phyloP scores from a whole-genome alignment of 345 rosid genomes.

The Cardamine chenopodiifolia region DNA sequence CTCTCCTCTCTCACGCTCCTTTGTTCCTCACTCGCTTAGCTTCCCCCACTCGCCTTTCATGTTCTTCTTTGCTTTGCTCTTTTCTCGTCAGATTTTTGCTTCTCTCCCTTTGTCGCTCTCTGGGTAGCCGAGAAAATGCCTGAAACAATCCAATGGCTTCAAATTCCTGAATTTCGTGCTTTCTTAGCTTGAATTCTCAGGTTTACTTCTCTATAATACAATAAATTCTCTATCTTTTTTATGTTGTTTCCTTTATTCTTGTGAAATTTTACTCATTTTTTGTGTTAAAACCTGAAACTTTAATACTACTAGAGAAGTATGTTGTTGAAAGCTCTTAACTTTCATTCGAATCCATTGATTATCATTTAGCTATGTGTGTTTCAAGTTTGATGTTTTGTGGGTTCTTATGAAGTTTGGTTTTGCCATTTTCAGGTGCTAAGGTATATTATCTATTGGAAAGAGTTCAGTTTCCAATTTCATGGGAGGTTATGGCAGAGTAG shows the following conservation, averaged over 20 bases:
- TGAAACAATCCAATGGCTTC: background rate
- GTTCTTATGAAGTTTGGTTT: slow-evolving; percentile 27
- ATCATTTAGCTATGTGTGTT: background rate
- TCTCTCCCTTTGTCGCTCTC: slow-evolving; percentile 15
- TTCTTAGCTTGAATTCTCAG: slow-evolving; percentile 8
- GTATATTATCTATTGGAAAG: slow-evolving; percentile 16
- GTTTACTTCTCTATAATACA: background rate
- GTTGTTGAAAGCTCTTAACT: background rate
- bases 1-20: slow-evolving; percentile 45
- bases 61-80: slow-evolving; percentile 26
- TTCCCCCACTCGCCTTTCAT: slow-evolving; percentile 43
- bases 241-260: background rate
- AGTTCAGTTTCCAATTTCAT: slow-evolving; percentile 16
- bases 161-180: background rate
- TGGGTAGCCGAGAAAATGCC: slow-evolving; percentile 30
- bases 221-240: background rate
- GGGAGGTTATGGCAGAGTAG: slow-evolving; percentile 25
- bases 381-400: background rate
- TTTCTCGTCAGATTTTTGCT: slow-evolving; percentile 15
- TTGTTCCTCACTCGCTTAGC: slow-evolving; percentile 43
- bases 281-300: background rate
- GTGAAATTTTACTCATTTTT: slow-evolving; percentile 12
- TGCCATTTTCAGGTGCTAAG: slow-evolving; percentile 33
- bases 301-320: background rate
- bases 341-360: background rate